Evolutionary conservation across 768 basidiomycete species (phyloP), one percentile per base, ranked within the genome.

Genomic region (Butyriboletus loyo): DNA sequence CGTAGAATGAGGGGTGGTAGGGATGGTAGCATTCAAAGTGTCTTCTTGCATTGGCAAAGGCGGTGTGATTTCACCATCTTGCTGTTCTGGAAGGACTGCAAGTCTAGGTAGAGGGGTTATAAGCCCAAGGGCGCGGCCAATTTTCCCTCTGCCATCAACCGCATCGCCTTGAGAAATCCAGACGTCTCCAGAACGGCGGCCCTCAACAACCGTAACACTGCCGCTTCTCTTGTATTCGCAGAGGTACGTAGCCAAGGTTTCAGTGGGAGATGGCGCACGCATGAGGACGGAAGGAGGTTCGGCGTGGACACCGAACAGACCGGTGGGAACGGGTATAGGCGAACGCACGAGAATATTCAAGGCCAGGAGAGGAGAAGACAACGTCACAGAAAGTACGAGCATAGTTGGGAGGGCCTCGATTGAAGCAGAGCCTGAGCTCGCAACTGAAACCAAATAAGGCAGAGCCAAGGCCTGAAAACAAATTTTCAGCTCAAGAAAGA

Each of bases 111-210:
- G 77, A 19, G 86, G 78, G 10, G 75, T 68, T 30, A 89, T 75
- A 71, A 89, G 76, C n/a, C 77, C 79, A 27, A 89, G 61, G 2
- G 83, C 83, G 19, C 86, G 81, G 38, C 79, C 74, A 28, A 86
- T 57, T 59, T 82, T 85, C 49, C 72, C 71, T 66, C 83, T 86
- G 2, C 84, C 84, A 44, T 85, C 83, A 21, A 85, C 72, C 7
- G 86, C 87, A 54, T 88, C 81, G n/a, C 86, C 85, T 49, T 84
- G 85, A 13, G 79, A 66, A 57, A 89, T 68, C 87, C 87, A 88
- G 27, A 89, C 81, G 59, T 89, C 87, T 24, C 85, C 84, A 58
- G 85, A 86, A 42, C 84, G 82, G 30, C 84, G 79, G 27, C 80
- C 82, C 66, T 88, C 85, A 21, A 88, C 81, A 36, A 87, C 80